Percentiles rank a stretch among this genome's conserved stretches.
Evolutionary conservation across 768 basidiomycete genomes (phyloP).

Genomic region (Fomitopsis serialis): DNA sequence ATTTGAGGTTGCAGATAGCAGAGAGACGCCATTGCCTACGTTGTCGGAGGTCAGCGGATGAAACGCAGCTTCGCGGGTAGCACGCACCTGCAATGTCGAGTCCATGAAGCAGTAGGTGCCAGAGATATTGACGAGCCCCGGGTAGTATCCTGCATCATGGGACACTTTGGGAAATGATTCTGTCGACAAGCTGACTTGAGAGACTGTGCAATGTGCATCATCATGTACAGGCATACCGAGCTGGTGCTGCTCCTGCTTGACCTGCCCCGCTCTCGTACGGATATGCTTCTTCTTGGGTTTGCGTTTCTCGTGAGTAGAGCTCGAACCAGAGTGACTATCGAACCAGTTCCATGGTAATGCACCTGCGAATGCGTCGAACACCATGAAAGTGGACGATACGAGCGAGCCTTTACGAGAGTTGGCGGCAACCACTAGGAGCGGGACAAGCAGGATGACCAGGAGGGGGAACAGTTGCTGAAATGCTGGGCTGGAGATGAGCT

Average conservation of each 20-base stretch:
- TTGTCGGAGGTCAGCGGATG: neutral
- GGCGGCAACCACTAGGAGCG: conserved; percentile 28
- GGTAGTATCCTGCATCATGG: conserved; percentile 51
- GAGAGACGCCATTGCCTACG: conserved; percentile 86
- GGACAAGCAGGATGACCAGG: conserved; percentile 42
- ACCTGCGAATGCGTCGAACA: conserved; percentile 51
- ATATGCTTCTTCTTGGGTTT: conserved; percentile 44
- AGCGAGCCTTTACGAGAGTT: conserved; percentile 22
- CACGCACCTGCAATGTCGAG: conserved; percentile 79
- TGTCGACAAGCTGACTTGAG: neutral
- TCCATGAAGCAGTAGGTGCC: conserved; percentile 99
- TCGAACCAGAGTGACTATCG: conserved; percentile 12
- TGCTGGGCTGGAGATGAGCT: conserved; percentile 14
- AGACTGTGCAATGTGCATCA: neutral
- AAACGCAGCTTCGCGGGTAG: neutral
- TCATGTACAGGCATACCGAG: neutral
- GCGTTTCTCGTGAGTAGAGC: conserved; percentile 21
- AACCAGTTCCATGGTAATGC: conserved; percentile 64
- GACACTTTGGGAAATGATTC: conserved; percentile 6
- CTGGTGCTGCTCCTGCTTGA: conserved; percentile 37
- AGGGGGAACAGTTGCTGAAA: conserved; percentile 58
- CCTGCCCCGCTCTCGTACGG: conserved; percentile 48
- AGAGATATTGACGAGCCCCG: conserved; percentile 92
- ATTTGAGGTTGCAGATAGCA: conserved; percentile 79
- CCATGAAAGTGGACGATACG: conserved; percentile 35